These are phyloP conservation scores for Entomortierella parvispora DNA, from an alignment of 192 early-diverging fungal species.

Conservation along the genomic window DNA sequence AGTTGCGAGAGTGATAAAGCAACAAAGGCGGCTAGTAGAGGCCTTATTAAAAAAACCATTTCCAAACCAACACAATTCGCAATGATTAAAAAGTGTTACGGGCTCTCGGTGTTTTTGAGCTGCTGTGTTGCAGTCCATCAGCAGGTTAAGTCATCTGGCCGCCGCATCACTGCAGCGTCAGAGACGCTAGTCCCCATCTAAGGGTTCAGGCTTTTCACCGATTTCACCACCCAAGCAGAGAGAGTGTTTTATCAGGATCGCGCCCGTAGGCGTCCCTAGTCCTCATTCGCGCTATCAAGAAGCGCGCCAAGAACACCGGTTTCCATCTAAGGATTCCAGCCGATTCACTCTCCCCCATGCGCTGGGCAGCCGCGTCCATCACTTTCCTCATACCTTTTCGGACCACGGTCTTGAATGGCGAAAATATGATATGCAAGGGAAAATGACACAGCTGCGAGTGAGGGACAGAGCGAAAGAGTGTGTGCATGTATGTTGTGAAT, in stretches of 20 bases:
- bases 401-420: no score
- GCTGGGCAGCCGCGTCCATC: neutral
- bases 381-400: no score
- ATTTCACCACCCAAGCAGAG: constrained; percentile 16
- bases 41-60: neutral
- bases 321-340: constrained; percentile 1
- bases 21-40: neutral
- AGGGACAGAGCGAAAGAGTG: no score
- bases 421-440: no score
- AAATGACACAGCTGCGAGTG: no score
- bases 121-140: constrained; percentile 36
- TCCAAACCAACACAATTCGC: neutral
- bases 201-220: constrained; percentile 20
- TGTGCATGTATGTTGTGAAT: no score
- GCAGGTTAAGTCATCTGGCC: constrained; percentile 21
- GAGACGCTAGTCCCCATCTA: constrained; percentile 23
- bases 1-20: neutral
- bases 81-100: neutral
- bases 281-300: constrained; percentile 5
- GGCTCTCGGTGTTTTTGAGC: constrained; percentile 23
- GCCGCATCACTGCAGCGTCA: constrained; percentile 14
- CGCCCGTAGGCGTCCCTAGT: constrained; percentile 19
- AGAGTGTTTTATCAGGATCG: constrained; percentile 39
- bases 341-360: constrained; percentile 14
- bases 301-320: constrained; percentile 5